phyloP scores from a whole-genome alignment of 306 rosid species.

The Ormosia emarginata region DNA sequence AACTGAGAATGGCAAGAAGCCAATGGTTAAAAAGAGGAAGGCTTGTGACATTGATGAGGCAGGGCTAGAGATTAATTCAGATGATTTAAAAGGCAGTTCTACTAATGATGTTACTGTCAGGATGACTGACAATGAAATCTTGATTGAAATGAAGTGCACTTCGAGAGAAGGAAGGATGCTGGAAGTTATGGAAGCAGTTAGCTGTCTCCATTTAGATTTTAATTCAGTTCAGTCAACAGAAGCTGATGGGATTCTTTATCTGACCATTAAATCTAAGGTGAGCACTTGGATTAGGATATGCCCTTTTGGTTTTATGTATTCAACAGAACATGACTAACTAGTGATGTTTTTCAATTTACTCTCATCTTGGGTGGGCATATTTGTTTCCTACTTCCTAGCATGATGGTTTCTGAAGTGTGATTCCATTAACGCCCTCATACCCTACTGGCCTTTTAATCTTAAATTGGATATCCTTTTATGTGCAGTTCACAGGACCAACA shows the following conservation, averaged over 20 bases:
- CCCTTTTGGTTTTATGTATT: slow-evolving; percentile 1
- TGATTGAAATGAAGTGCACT: slow-evolving; percentile 56
- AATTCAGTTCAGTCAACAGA: slow-evolving; percentile 74
- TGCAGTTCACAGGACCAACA: slow-evolving; percentile 41
- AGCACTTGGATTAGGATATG: slow-evolving; percentile 5
- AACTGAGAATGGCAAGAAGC: slow-evolving; percentile 41
- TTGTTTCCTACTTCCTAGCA: background rate
- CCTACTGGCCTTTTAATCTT: background rate
- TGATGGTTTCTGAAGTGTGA: too few species aligned
- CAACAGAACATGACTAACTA: background rate
- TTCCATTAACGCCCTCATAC: background rate
- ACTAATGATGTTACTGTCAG: slow-evolving; percentile 40
- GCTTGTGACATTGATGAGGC: slow-evolving; percentile 44
- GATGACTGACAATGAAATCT: slow-evolving; percentile 40
- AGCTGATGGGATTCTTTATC: slow-evolving; percentile 52
- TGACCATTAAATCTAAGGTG: slow-evolving; percentile 66
- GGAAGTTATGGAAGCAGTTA: slow-evolving; percentile 65
- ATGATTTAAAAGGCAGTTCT: slow-evolving; percentile 23
- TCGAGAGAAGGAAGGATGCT: slow-evolving; percentile 53
- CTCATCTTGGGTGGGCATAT: background rate
- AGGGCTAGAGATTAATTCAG: slow-evolving; percentile 31
- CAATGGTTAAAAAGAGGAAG: slow-evolving; percentile 68
- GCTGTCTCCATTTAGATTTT: slow-evolving; percentile 54
- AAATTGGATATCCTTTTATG: background rate
- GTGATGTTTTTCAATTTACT: background rate